phyloP scores from a whole-genome alignment of 2,329 filamentous ascomycete species.

The Myriosclerotinia scirpicola region DNA sequence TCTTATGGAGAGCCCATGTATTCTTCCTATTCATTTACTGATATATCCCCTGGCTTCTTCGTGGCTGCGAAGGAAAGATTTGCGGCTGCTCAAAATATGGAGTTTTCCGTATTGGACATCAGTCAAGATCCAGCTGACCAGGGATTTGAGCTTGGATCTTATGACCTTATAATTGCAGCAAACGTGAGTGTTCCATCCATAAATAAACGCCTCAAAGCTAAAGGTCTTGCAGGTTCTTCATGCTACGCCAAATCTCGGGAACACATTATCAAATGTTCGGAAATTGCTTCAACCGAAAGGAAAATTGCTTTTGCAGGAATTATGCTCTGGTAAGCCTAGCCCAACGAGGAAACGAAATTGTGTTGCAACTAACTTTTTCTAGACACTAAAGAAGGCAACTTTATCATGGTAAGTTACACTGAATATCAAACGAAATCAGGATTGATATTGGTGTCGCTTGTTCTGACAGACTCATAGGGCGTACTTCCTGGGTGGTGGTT shows the following conservation, averaged over 20 bases:
- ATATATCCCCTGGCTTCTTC: constrained; percentile 40
- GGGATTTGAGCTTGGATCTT: constrained; percentile 40
- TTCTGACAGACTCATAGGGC: background rate
- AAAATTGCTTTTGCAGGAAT: constrained; percentile 27
- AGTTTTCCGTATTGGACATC: constrained; percentile 38
- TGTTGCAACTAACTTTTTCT: background rate
- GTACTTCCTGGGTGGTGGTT: constrained; percentile 27
- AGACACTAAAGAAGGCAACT: background rate
- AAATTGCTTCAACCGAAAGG: constrained; percentile 30
- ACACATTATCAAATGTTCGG: constrained; percentile 28
- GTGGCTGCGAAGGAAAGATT: background rate
- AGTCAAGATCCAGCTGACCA: constrained; percentile 38
- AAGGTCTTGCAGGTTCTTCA: constrained; percentile 26
- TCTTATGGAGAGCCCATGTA: constrained; percentile 21
- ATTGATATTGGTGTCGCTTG: background rate
- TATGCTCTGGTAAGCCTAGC: constrained; percentile 11
- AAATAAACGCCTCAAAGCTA: background rate
- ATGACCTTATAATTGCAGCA: constrained; percentile 34
- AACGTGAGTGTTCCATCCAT: constrained; percentile 25
- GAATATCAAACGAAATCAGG: background rate
- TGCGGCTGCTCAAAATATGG: background rate
- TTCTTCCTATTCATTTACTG: constrained; percentile 31
- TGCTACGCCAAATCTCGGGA: constrained; percentile 29
- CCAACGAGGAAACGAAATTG: background rate
- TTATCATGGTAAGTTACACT: background rate